A percentile compares a stretch with the other conserved stretches of the same genome.
Conservation (phyloP, 176 grass and related monocot species). For the Ensete ventricosum region DNA sequence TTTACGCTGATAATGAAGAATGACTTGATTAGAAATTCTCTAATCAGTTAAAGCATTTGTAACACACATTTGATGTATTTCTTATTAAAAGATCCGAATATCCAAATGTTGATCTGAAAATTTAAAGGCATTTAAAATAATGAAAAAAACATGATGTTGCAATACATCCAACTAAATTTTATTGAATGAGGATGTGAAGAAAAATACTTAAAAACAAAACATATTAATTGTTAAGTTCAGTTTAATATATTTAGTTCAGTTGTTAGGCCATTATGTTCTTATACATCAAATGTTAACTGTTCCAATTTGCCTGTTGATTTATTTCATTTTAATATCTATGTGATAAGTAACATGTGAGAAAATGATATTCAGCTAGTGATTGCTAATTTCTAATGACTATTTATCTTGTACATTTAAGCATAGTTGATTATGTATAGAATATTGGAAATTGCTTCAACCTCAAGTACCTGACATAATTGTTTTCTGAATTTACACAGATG, state of each 20-base stretch:
- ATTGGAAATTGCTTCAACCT: neutral
- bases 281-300: no score
- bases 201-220: neutral
- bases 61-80: neutral
- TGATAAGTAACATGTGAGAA: no score
- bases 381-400: no score
- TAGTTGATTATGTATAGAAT: neutral
- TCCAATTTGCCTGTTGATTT: no score
- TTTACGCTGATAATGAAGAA: neutral
- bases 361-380: no score
- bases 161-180: neutral
- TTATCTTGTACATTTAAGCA: no score
- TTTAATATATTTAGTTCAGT: no score
- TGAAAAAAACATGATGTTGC: neutral
- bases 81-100: neutral
- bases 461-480: neutral
- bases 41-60: no score
- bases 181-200: neutral
- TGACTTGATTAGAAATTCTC: neutral
- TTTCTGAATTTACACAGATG: conserved; percentile 41
- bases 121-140: neutral
- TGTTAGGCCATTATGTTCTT: no score
- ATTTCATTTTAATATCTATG: no score
- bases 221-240: neutral
- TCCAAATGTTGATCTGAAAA: neutral